These are phyloP conservation scores for Camelina sativa DNA, from an alignment of 345 rosid genomes.

Conservation along the genomic window DNA sequence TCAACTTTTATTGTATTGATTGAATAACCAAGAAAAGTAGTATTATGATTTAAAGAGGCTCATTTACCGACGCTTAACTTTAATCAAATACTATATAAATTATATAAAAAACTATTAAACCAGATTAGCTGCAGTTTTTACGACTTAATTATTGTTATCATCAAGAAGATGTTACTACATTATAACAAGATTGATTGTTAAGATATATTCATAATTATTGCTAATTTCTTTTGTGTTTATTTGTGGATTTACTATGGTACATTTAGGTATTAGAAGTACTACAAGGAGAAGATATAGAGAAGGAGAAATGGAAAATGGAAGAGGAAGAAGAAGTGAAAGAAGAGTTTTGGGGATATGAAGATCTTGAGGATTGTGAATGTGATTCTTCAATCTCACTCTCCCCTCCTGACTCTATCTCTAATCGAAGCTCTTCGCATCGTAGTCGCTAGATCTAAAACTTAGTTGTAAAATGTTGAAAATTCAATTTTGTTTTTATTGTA, in stretches of 20 bases:
- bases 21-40: background rate
- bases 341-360: conserved; percentile 92
- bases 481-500: conserved; percentile 43
- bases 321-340: conserved; percentile 73
- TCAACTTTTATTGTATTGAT: too few species aligned
- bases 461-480: conserved; percentile 32
- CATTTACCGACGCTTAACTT: conserved; percentile 36
- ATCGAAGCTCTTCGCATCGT: conserved; percentile 48
- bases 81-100: background rate
- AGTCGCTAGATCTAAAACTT: conserved; percentile 35
- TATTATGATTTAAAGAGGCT: conserved; percentile 9
- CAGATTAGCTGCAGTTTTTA: conserved; percentile 4
- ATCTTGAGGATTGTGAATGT: conserved; percentile 69
- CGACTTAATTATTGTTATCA: background rate
- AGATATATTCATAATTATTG: too few species aligned
- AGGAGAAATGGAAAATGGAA: conserved; percentile 84
- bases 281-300: conserved; percentile 58
- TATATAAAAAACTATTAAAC: background rate
- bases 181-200: conserved; percentile 2
- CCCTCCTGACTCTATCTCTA: conserved; percentile 68
- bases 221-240: background rate
- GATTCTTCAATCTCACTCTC: conserved; percentile 63
- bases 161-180: conserved; percentile 1
- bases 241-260: background rate
- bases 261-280: conserved; percentile 71